Percentiles rank a stretch among this genome's conserved stretches.
Conservation (phyloP, 2,329 filamentous ascomycete species). For the Alternaria triticimaculans region DNA sequence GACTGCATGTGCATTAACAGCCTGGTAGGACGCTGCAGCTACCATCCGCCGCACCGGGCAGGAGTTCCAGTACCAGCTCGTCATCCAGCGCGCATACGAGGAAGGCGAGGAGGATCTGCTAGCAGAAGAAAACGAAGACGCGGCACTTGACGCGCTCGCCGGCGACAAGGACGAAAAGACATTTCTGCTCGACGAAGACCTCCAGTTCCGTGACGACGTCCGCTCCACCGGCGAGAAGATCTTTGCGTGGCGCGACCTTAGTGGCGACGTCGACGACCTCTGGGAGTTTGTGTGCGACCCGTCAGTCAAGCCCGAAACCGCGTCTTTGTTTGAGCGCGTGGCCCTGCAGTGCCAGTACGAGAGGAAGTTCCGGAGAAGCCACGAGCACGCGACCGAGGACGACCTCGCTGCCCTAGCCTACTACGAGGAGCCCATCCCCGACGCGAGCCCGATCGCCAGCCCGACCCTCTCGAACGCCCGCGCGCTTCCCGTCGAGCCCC, state of each 20-base stretch:
- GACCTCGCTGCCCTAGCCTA: constrained; percentile 88
- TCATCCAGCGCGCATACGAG: constrained; percentile 94
- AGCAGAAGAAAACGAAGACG: constrained; percentile 88
- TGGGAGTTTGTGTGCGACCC: constrained; percentile 96
- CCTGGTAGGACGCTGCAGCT: constrained; percentile 81
- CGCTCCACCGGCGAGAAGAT: constrained; percentile 82
- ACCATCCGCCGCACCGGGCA: constrained; percentile 92
- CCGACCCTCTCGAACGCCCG: constrained; percentile 51
- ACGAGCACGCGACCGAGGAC: constrained; percentile 78
- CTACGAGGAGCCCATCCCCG: constrained; percentile 66
- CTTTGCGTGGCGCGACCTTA: constrained; percentile 92
- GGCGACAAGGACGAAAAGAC: constrained; percentile 95
- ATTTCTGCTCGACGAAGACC: constrained; percentile 89
- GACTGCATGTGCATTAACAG: neutral
- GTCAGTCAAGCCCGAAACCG: constrained; percentile 71
- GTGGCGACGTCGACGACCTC: constrained; percentile 91
- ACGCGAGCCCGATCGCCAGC: constrained; percentile 63
- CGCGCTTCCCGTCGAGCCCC: constrained; percentile 33
- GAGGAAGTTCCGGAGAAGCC: constrained; percentile 83
- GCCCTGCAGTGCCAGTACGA: constrained; percentile 97
- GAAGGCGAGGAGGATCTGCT: constrained; percentile 94
- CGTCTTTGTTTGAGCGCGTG: constrained; percentile 79
- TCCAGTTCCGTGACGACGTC: constrained; percentile 85
- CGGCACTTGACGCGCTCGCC: constrained; percentile 73
- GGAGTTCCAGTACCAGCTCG: constrained; percentile 96